Evolutionary conservation across 2,329 filamentous ascomycete genomes (phyloP), one percentile per base, ranked within the genome.

Genomic region (Waltergamsia citrina): DNA sequence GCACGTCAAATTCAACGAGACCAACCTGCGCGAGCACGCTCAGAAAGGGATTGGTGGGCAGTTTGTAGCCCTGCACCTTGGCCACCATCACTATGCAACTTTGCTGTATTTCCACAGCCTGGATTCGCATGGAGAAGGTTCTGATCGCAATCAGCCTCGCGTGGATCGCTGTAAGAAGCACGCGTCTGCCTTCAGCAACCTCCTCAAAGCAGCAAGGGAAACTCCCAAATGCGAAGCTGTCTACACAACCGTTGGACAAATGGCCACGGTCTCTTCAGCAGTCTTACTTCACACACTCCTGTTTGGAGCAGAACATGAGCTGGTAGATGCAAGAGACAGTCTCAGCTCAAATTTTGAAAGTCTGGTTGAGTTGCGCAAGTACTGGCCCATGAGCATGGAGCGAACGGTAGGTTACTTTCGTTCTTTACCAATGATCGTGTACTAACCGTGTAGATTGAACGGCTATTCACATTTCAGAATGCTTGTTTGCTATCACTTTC

Each of bases 171-270:
- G n/a, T n/a, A n/a, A n/a, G n/a, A n/a, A n/a, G n/a, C 51, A 57
- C 29, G 52, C 52, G 14, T 43, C 46, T 1, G 40, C 46, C 0
- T 55, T 42, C 32, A 50, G 50, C 32, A 38, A 41, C 12, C 36
- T 57, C 6, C 33, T 54, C 3, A 31, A 31, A 3, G 16, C 29
- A 17, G 29, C 44, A 14, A 30, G 39, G 2, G 10, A 37, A 10
- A 22, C 11, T 2, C 10, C 29, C 7, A 19, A 34, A 3, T 45
- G 43, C 10, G 39, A 44, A 30, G 37, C 33, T 5, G 23, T 40
- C 5, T 45, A 41, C 15, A 34, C 37, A 0, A 43, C 36, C 4
- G 41, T 45, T 17, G 43, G 43, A 2, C 44, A 46, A 11, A 46
- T 45, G 43, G 35, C 43, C 4, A 34, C 39, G 0, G 43, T 46